These are phyloP conservation scores for Chaetomiaceae sp. DNA, from an alignment of 2,329 filamentous ascomycete genomes.

Conservation along the genomic window DNA sequence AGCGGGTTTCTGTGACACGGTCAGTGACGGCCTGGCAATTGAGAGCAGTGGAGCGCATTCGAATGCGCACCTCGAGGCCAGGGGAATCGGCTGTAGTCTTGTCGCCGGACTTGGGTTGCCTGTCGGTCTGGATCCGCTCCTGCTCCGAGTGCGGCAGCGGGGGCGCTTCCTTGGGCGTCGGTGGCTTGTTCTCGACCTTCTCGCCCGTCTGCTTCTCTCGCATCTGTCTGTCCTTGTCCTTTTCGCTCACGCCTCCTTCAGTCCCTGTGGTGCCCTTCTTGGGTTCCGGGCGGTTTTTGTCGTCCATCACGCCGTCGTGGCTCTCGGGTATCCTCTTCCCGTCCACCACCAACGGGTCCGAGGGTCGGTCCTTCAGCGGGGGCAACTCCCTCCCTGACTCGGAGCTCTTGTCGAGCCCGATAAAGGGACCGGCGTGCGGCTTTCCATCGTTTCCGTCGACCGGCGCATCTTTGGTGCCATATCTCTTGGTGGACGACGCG, in stretches of 20 bases:
- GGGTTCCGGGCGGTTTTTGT: conserved; percentile 68
- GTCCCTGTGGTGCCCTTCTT: conserved; percentile 85
- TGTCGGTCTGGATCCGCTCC: conserved; percentile 52
- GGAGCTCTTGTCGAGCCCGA: conserved; percentile 46
- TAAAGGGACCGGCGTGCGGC: conserved; percentile 81
- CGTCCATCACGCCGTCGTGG: conserved; percentile 88
- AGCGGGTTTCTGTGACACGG: conserved; percentile 61
- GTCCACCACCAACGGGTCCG: conserved; percentile 50
- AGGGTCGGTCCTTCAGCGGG: conserved; percentile 45
- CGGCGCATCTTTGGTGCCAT: conserved; percentile 68
- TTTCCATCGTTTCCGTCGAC: conserved; percentile 92
- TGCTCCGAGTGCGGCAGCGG: conserved; percentile 78
- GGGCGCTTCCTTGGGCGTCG: conserved; percentile 78
- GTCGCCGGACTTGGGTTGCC: conserved; percentile 37
- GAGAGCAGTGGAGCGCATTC: neutral
- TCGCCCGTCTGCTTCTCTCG: conserved; percentile 61
- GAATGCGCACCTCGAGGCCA: conserved; percentile 54
- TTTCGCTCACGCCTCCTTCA: conserved; percentile 83
- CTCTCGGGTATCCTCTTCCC: conserved; percentile 58
- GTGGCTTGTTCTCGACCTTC: conserved; percentile 69
- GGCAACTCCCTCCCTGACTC: conserved; percentile 36
- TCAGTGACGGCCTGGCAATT: neutral
- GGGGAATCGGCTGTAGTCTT: conserved; percentile 38
- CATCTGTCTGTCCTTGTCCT: conserved; percentile 68
- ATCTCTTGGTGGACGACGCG: conserved; percentile 31